phyloP scores from a whole-genome alignment of 306 rosid genomes.

The Quercus ilex region DNA sequence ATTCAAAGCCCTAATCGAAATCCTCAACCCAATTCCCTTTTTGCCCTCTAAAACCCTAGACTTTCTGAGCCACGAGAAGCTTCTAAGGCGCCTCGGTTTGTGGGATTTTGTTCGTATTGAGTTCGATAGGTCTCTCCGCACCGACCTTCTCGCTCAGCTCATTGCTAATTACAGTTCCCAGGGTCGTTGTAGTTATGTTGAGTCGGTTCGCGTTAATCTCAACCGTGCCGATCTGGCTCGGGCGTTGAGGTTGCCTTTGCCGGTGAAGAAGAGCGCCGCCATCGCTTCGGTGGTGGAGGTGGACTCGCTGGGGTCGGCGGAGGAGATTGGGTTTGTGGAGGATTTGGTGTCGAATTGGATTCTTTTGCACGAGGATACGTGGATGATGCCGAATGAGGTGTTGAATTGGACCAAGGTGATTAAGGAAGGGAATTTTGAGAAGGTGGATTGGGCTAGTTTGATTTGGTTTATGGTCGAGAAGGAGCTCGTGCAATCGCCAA shows the following conservation, averaged over 20 bases:
- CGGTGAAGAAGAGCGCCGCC: conserved; percentile 39
- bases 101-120: conserved; percentile 80
- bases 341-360: conserved; percentile 70
- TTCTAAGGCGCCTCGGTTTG: conserved; percentile 63
- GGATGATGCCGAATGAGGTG: conserved; percentile 59
- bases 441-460: conserved; percentile 77
- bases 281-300: conserved; percentile 18
- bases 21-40: conserved; percentile 77
- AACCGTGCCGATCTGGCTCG: conserved; percentile 75
- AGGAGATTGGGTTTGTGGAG: conserved; percentile 49
- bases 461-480: conserved; percentile 82
- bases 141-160: conserved; percentile 62
- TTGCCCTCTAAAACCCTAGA: conserved; percentile 51
- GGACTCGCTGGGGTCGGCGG: conserved; percentile 26
- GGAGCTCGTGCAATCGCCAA: conserved; percentile 50
- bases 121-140: conserved; percentile 48
- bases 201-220: conserved; percentile 35
- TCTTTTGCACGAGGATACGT: conserved; percentile 73
- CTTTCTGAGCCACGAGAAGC: conserved; percentile 54
- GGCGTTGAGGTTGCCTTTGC: conserved; percentile 72
- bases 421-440: conserved; percentile 58
- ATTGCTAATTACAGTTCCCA: conserved; percentile 39
- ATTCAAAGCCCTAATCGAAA: conserved; percentile 40
- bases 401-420: conserved; percentile 31
- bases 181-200: conserved; percentile 47